Evolutionary conservation across 139 green algal genomes (phyloP).

Genomic region (Mesotaenium endlicherianum): DNA sequence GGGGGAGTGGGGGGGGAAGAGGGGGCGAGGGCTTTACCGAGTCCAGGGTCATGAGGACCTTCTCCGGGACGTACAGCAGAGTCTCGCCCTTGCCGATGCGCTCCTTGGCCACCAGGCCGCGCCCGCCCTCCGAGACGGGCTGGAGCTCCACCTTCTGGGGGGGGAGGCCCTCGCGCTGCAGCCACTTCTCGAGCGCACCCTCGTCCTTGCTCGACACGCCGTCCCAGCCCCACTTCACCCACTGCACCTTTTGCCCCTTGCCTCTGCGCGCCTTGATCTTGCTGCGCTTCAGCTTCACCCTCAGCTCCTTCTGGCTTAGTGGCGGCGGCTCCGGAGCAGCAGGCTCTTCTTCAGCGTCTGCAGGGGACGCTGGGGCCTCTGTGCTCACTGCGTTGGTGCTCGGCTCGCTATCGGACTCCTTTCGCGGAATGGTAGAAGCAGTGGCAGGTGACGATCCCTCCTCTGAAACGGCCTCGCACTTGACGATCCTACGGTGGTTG

Average conservation of each 20-base stretch:
- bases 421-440: too few relatives aligned
- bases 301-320: not conserved
- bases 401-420: too few relatives aligned
- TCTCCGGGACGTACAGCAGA: slow-evolving; percentile 60
- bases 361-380: too few relatives aligned
- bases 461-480: too few relatives aligned
- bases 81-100: slow-evolving; percentile 51
- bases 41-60: slow-evolving; percentile 57
- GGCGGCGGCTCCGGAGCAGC: too few relatives aligned
- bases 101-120: slow-evolving; percentile 59
- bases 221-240: slow-evolving; percentile 8
- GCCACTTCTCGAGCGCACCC: slow-evolving; percentile 28
- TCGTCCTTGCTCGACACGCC: not conserved
- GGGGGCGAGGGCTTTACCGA: too few relatives aligned
- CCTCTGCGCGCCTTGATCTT: not conserved
- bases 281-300: not conserved
- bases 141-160: slow-evolving; percentile 43
- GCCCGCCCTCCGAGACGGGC: slow-evolving; percentile 41
- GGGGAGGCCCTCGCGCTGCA: slow-evolving; percentile 37
- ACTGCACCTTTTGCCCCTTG: not conserved
- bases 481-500: too few relatives aligned
- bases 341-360: too few relatives aligned
- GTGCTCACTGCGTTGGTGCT: too few relatives aligned
- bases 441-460: too few relatives aligned
- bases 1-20: too few relatives aligned